Base-by-base conservation (phyloP, 306 rosid genomes). In the Hippophae gyantsensis region DNA sequence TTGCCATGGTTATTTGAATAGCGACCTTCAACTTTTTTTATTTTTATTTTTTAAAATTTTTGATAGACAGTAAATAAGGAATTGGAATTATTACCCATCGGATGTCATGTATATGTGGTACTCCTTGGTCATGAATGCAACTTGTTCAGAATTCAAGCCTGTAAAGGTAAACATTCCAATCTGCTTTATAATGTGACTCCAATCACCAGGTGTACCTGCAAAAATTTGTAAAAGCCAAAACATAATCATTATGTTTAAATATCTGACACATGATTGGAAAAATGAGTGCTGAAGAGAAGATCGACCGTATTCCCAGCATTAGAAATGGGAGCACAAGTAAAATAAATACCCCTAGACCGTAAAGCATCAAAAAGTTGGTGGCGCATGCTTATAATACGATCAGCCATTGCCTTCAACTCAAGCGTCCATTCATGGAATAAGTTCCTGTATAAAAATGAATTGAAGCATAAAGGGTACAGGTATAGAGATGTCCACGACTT, bases 321-420 rank as follows among this genome's bases (percentile, higher is more conserved):
- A 13, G 7, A 6, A 9, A 48, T 13, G 6, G 12, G 7, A 49
- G 53, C 13, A 12, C 52, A 2, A 48, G 13, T 49, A 49, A 7
- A 14, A 46, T n/a, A 54, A 76, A 70, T 60, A 93, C 99, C 97
- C 80, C 84, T 79, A 48, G 95, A 68, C 3, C 41, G 54, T 65
- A 93, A 75, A 79, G 99, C 87, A 61, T 88, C 94, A 48, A 88
- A 88, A 58, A 93, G 99, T 74, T 88, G 77, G 48, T 80, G 86
- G 42, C 99, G 99, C 97, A 93, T 93, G 79, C 67, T 82, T 70
- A 93, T 93, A 63, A 93, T 93, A 3, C 97, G 92, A 67, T 93
- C 97, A 63, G 99, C 99, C 99, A 93, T 93, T 67, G 72, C 95
- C 84, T 88, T 93, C 86, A 93, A 78, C 79, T 93, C 99, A 72